Percentiles rank a stretch among this genome's conserved stretches.
These are phyloP conservation scores for Phytophthora macrochlamydospora DNA, from an alignment of 352 stramenopile species.

Conservation along the genomic window DNA sequence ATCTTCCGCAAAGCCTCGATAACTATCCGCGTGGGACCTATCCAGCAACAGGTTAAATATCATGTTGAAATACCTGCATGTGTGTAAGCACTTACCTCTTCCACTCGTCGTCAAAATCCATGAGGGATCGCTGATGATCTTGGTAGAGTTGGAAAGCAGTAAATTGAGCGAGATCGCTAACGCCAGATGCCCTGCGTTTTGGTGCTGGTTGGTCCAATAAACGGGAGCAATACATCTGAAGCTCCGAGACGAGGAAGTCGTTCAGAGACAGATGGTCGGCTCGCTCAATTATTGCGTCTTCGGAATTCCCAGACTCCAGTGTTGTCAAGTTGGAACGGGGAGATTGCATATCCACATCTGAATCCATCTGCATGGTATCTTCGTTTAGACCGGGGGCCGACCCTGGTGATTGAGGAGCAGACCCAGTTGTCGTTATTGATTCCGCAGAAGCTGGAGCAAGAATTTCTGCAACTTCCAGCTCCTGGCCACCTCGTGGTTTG, in stretches of 20 bases:
- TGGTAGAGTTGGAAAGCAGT: constrained; percentile 52
- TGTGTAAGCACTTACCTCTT: constrained; percentile 34
- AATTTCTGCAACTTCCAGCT: not conserved
- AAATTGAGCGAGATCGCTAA: constrained; percentile 34
- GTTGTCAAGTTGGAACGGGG: not conserved
- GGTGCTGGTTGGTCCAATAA: constrained; percentile 24
- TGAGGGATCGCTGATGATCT: constrained; percentile 51
- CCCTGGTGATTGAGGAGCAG: constrained; percentile 28
- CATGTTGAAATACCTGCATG: not conserved
- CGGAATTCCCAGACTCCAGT: constrained; percentile 20
- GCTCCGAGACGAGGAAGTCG: constrained; percentile 53
- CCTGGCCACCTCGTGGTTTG: not conserved
- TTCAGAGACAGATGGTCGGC: constrained; percentile 50
- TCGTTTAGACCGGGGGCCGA: constrained; percentile 25
- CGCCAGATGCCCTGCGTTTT: constrained; percentile 15
- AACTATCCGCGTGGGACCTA: constrained; percentile 34
- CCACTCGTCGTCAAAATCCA: constrained; percentile 62
- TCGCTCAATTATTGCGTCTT: constrained; percentile 25
- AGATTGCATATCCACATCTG: constrained; percentile 23
- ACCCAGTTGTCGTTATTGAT: constrained; percentile 12
- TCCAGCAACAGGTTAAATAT: constrained; percentile 8
- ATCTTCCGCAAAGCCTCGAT: constrained; percentile 11
- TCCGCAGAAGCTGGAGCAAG: constrained; percentile 9
- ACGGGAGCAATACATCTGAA: constrained; percentile 47
- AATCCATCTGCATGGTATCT: constrained; percentile 22